These are phyloP conservation scores for Akebia trifoliata DNA, from an alignment of 164 flowering plant species.

Conservation along the genomic window DNA sequence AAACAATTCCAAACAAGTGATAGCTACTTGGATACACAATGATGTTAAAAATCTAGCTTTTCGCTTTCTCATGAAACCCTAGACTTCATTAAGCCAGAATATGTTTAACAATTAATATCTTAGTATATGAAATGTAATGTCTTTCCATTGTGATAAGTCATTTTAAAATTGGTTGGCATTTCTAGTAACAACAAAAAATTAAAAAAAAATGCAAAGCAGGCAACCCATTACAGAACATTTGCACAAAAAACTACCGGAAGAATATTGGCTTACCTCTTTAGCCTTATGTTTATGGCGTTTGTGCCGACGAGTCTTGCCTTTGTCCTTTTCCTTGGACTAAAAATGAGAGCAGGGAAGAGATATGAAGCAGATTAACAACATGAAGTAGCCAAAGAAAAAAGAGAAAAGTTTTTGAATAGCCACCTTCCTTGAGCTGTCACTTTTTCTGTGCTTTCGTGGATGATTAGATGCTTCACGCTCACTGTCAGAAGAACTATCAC, in stretches of 20 bases:
- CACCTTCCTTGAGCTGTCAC: conserved; percentile 62
- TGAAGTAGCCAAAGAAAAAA: not conserved
- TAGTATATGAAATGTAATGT: no score
- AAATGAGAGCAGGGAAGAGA: conserved; percentile 8
- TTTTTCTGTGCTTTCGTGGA: conserved; percentile 43
- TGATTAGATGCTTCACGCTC: conserved; percentile 53
- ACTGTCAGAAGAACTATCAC: conserved; percentile 53
- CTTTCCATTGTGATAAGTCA: no score
- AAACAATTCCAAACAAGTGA: not conserved
- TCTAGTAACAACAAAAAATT: not conserved
- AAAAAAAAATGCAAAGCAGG: not conserved
- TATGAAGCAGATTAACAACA: not conserved
- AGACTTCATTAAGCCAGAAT: no score
- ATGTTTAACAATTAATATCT: no score
- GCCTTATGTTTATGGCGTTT: conserved; percentile 57
- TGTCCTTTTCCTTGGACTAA: conserved; percentile 65
- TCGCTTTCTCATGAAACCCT: no score
- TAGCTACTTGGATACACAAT: not conserved
- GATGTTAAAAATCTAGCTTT: no score
- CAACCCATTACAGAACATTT: not conserved
- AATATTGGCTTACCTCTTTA: conserved; percentile 71
- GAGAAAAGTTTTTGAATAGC: not conserved
- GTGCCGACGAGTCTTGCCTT: conserved; percentile 53
- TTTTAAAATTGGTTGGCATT: no score
- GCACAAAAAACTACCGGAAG: conserved; percentile 3